Conservation (phyloP, 352 stramenopile genomes). For the Phytopythium cucurbitacearum region DNA sequence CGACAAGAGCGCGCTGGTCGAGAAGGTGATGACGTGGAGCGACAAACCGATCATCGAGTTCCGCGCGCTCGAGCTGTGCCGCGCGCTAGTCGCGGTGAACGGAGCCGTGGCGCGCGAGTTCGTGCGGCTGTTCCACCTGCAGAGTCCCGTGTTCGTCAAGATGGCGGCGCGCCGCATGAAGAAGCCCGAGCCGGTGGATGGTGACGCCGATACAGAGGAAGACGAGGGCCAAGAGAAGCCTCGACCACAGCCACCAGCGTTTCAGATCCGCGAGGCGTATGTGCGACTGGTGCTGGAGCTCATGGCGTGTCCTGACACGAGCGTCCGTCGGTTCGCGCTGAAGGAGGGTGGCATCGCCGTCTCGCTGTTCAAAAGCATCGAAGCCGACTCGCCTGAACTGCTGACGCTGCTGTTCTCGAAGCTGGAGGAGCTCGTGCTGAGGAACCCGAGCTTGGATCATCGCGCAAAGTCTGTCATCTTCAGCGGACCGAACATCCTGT, state of each 20-base stretch:
- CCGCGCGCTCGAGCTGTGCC: slow-evolving; percentile 60
- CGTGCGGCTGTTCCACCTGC: slow-evolving; percentile 79
- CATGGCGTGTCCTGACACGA: slow-evolving; percentile 58
- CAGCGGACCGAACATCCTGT: slow-evolving; percentile 56
- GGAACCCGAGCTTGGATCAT: slow-evolving; percentile 41
- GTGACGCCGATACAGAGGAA: slow-evolving; percentile 4
- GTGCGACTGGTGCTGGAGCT: slow-evolving; percentile 61
- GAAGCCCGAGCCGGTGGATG: slow-evolving; percentile 21
- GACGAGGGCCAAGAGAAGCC: slow-evolving; percentile 4
- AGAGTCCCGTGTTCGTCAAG: slow-evolving; percentile 56
- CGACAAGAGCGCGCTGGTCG: slow-evolving; percentile 55
- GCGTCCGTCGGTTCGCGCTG: slow-evolving; percentile 73
- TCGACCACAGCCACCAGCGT: slow-evolving; percentile 20
- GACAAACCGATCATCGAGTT: slow-evolving; percentile 82
- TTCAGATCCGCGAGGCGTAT: slow-evolving; percentile 67
- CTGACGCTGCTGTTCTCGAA: slow-evolving; percentile 38
- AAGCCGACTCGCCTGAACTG: slow-evolving; percentile 59
- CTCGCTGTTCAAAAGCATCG: slow-evolving; percentile 76
- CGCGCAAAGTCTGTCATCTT: slow-evolving; percentile 63
- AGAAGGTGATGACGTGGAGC: slow-evolving; percentile 80
- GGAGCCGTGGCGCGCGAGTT: slow-evolving; percentile 50
- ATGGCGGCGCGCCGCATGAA: slow-evolving; percentile 58
- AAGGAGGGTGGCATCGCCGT: slow-evolving; percentile 63
- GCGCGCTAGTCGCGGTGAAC: slow-evolving; percentile 33
- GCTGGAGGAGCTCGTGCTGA: slow-evolving; percentile 48